phyloP scores from a whole-genome alignment of 2,329 filamentous ascomycete species.

The Penicillium oxalicum region DNA sequence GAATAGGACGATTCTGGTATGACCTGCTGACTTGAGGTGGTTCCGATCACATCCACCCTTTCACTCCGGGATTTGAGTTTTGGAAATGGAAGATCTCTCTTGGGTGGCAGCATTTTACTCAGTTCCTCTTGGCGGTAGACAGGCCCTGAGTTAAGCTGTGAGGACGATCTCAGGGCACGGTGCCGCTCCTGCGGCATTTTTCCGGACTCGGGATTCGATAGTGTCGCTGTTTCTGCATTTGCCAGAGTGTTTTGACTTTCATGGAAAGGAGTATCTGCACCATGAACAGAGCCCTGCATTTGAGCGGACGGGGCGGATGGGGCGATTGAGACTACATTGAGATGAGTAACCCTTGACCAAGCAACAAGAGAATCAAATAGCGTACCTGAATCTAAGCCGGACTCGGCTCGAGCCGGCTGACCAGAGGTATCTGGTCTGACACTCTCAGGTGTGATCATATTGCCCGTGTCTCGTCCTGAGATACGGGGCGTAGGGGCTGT shows the following conservation, averaged over 20 bases:
- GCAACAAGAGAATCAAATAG: background rate
- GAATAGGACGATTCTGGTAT: slow-evolving; percentile 1
- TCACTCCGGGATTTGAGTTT: slow-evolving; percentile 22
- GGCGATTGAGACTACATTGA: background rate
- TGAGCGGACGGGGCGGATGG: background rate
- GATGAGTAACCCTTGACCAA: background rate
- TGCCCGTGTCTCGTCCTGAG: background rate
- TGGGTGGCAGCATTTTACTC: slow-evolving; percentile 38
- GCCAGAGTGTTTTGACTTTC: background rate
- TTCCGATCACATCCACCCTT: background rate
- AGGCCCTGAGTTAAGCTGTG: slow-evolving; percentile 24
- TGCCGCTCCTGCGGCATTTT: background rate
- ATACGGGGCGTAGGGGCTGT: slow-evolving; percentile 8
- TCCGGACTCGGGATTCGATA: background rate
- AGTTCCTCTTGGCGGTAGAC: slow-evolving; percentile 25
- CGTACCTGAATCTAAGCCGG: slow-evolving; percentile 10
- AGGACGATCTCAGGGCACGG: background rate
- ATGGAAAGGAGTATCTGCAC: background rate
- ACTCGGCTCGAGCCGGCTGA: slow-evolving; percentile 1
- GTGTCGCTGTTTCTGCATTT: background rate
- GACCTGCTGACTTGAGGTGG: background rate
- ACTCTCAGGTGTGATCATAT: slow-evolving; percentile 5
- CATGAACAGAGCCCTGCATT: background rate
- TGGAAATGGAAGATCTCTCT: slow-evolving; percentile 38
- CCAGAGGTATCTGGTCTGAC: slow-evolving; percentile 2